These are phyloP conservation scores for Tricholoma sp. DNA, from an alignment of 768 basidiomycete genomes.

Conservation along the genomic window DNA sequence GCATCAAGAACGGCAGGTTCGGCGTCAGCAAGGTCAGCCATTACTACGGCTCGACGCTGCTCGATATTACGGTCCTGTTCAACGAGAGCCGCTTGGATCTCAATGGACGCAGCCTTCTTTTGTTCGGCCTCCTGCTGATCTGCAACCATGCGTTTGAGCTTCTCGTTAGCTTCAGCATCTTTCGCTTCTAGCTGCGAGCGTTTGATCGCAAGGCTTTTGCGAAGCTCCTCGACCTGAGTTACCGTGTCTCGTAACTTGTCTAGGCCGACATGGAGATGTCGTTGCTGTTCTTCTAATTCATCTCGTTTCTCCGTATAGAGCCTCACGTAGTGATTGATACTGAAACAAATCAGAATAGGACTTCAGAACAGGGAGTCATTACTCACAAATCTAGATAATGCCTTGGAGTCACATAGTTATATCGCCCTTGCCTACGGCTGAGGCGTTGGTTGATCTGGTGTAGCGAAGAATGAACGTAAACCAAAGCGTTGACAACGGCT, in stretches of 20 bases:
- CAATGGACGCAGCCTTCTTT: conserved; percentile 94
- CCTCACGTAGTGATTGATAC: conserved; percentile 95
- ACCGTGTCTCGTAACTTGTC: conserved; percentile 96
- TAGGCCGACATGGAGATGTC: conserved; percentile 95
- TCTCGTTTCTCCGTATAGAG: conserved; percentile 95
- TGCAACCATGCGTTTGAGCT: conserved; percentile 94
- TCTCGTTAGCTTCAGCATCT: conserved; percentile 93
- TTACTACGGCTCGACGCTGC: conserved; percentile 82
- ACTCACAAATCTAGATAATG: conserved; percentile 99
- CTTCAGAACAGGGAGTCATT: conserved; percentile 1
- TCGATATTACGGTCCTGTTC: conserved; percentile 89
- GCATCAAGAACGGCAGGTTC: conserved; percentile 97
- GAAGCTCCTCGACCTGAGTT: conserved; percentile 92
- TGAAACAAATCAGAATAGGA: conserved; percentile 25
- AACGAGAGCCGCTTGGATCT: conserved; percentile 90
- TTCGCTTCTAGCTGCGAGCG: conserved; percentile 90
- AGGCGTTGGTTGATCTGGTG: conserved; percentile 86
- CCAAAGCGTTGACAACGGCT: conserved; percentile 91
- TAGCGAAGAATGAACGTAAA: conserved; percentile 85
- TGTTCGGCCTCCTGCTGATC: conserved; percentile 99
- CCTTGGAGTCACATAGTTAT: conserved; percentile 94
- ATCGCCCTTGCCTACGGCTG: conserved; percentile 89
- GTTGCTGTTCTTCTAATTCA: conserved; percentile 96
- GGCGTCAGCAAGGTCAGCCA: conserved; percentile 94
- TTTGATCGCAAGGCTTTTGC: conserved; percentile 93